Conservation (phyloP, 805 yeast species). For the Cyberlindnera sargentensis region DNA sequence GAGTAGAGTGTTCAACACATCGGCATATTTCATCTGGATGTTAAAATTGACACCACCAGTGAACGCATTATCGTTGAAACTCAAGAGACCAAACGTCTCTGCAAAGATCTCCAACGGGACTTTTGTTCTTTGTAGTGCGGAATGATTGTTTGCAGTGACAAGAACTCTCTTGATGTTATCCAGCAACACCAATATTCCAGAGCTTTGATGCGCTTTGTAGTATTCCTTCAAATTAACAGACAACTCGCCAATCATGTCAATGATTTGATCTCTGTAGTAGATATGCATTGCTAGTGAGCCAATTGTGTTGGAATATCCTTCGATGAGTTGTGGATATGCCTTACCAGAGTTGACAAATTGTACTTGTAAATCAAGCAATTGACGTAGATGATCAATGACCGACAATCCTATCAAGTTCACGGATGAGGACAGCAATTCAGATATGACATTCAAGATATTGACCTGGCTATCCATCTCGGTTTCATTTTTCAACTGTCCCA, state of each 20-base stretch:
- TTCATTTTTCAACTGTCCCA: conserved; percentile 25
- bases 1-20: conserved; percentile 12
- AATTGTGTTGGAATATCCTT: conserved; percentile 49
- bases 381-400: conserved; percentile 68
- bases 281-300: conserved; percentile 68
- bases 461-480: conserved; percentile 17
- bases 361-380: conserved; percentile 44
- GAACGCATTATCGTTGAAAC: conserved; percentile 1
- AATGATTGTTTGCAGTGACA: conserved; percentile 10
- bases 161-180: conserved; percentile 15
- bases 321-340: conserved; percentile 24
- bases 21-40: conserved; percentile 15
- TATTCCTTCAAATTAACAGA: conserved; percentile 33
- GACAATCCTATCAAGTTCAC: conserved; percentile 86
- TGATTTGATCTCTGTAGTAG: conserved; percentile 80
- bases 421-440: conserved; percentile 63
- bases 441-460: conserved; percentile 36
- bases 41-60: conserved; percentile 2
- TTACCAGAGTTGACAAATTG: conserved; percentile 20
- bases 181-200: conserved; percentile 8
- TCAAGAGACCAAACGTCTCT: conserved; percentile 16
- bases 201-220: background rate
- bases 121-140: conserved; percentile 18
- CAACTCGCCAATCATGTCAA: conserved; percentile 73
- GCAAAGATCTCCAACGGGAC: conserved; percentile 21